Percentiles rank a stretch among this genome's conserved stretches.
Conservation (phyloP, 805 yeast genomes). For the Pichia phayaonensis region DNA sequence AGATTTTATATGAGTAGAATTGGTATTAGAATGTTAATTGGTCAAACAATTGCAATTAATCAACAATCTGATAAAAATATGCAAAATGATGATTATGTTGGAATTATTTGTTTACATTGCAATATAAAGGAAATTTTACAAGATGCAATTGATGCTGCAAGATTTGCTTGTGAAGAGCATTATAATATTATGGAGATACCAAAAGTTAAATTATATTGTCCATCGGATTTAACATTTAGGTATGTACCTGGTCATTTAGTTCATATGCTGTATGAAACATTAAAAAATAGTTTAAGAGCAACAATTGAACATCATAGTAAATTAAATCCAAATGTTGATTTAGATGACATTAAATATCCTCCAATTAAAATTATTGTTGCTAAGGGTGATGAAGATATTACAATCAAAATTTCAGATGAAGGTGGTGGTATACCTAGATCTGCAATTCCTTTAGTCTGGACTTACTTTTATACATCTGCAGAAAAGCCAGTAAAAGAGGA, state of each 20-base stretch:
- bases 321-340: conserved; percentile 38
- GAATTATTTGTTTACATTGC: conserved; percentile 80
- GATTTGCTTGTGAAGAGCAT: conserved; percentile 86
- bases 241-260: conserved; percentile 90
- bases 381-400: conserved; percentile 84
- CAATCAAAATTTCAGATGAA: conserved; percentile 84
- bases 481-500: conserved; percentile 47
- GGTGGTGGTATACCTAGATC: conserved; percentile 91
- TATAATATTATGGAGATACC: conserved; percentile 86
- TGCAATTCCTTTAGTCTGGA: conserved; percentile 82
- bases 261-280: conserved; percentile 84
- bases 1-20: conserved; percentile 84
- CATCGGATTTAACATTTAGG: conserved; percentile 72
- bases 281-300: conserved; percentile 82
- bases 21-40: conserved; percentile 88
- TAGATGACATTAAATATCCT: conserved; percentile 67
- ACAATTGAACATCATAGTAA: conserved; percentile 76
- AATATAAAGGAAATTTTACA: conserved; percentile 76
- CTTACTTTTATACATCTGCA: conserved; percentile 85
- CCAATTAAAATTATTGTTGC: conserved; percentile 82
- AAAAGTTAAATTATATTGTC: conserved; percentile 68
- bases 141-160: conserved; percentile 85
- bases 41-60: conserved; percentile 80
- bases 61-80: conserved; percentile 28
- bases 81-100: conserved; percentile 65